Percentiles rank a stretch among this genome's conserved stretches.
phyloP scores from a whole-genome alignment of 495 filamentous ascomycete genomes.

The Xylaria castorea region DNA sequence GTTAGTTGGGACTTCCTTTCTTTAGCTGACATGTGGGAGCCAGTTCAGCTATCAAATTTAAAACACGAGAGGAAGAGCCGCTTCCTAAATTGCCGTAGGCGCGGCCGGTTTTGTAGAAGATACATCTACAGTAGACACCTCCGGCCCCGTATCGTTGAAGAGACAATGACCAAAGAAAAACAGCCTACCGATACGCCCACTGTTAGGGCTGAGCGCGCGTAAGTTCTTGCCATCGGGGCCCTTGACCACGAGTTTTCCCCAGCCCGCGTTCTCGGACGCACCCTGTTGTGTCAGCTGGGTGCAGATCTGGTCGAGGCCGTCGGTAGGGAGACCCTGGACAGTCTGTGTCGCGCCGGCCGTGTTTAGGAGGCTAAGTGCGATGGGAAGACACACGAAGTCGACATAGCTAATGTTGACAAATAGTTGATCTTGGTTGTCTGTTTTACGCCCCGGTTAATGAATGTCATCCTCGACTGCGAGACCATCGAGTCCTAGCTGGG shows the following conservation, averaged over 20 bases:
- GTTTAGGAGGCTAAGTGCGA: constrained; percentile 66
- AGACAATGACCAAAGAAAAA: background rate
- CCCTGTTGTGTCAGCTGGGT: constrained; percentile 60
- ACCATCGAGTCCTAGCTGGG: background rate
- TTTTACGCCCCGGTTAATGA: background rate
- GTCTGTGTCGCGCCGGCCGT: constrained; percentile 57
- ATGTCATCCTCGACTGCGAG: background rate
- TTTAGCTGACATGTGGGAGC: background rate
- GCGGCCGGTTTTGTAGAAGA: background rate
- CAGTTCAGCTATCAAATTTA: background rate
- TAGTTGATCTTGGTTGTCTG: constrained; percentile 64
- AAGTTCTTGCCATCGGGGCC: constrained; percentile 56
- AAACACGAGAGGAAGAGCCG: background rate
- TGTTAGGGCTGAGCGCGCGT: constrained; percentile 71
- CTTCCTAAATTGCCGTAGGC: background rate
- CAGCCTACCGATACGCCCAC: constrained; percentile 52
- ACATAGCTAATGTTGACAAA: constrained; percentile 80
- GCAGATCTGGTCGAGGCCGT: constrained; percentile 64
- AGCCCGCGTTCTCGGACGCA: constrained; percentile 61
- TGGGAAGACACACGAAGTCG: constrained; percentile 73
- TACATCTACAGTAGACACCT: background rate
- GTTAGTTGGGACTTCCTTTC: background rate
- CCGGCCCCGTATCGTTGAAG: background rate
- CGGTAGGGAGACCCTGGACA: constrained; percentile 63
- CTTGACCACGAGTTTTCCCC: constrained; percentile 67